Conservation (phyloP, 345 rosid species). For the Acer saccharum region DNA sequence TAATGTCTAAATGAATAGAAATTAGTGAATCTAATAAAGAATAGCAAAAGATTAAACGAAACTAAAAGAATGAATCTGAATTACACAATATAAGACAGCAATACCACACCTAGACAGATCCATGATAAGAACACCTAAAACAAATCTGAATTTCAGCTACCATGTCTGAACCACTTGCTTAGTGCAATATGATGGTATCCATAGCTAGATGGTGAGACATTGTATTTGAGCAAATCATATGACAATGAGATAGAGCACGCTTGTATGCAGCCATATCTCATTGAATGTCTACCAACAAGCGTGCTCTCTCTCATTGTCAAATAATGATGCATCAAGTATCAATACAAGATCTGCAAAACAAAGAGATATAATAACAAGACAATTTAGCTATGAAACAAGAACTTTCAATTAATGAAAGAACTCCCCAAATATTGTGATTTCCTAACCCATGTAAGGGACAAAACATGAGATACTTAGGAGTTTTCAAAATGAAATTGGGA, state of each 20-base stretch:
- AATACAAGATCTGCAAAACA: constrained; percentile 6
- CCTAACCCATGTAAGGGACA: not conserved
- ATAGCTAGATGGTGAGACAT: not conserved
- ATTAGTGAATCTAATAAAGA: not conserved
- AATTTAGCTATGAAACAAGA: not conserved
- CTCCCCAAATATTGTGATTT: not conserved
- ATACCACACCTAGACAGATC: not conserved
- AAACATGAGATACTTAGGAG: not conserved
- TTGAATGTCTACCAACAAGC: constrained; percentile 34
- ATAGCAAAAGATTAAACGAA: too few relatives aligned
- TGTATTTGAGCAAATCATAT: constrained; percentile 16
- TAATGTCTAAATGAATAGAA: not conserved
- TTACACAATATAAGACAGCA: not conserved
- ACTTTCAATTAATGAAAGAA: not conserved
- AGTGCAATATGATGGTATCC: not conserved
- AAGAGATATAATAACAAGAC: not conserved
- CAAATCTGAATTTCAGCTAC: not conserved
- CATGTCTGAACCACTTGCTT: constrained; percentile 12
- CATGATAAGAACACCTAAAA: not conserved
- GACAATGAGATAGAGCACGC: constrained; percentile 50
- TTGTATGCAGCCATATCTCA: constrained; percentile 34
- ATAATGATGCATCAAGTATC: constrained; percentile 12
- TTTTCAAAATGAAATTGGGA: not conserved
- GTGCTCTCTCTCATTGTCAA: constrained; percentile 71
- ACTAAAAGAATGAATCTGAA: not conserved